Evolutionary conservation across 495 filamentous ascomycete species (phyloP).

Genomic region (Glarea lozoyensis): DNA sequence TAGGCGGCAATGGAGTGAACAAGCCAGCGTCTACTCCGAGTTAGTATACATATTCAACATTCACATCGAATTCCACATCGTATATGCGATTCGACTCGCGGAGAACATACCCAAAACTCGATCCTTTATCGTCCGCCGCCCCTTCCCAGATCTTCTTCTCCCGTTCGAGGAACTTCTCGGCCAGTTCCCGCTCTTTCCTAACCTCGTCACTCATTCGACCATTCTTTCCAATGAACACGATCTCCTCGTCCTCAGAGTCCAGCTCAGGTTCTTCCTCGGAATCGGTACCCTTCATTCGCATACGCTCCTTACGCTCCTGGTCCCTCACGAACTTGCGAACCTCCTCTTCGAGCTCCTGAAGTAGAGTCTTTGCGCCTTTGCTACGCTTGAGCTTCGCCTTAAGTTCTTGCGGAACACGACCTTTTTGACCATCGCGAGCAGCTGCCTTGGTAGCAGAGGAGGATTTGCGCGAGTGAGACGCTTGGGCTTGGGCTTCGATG

Average conservation of each 20-base stretch:
- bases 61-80: background rate
- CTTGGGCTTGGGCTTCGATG: slow-evolving; percentile 32
- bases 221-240: slow-evolving; percentile 82
- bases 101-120: slow-evolving; percentile 69
- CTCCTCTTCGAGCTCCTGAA: slow-evolving; percentile 57
- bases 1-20: slow-evolving; percentile 89
- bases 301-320: slow-evolving; percentile 29
- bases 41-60: background rate
- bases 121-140: slow-evolving; percentile 60
- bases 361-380: slow-evolving; percentile 56
- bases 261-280: slow-evolving; percentile 42
- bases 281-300: slow-evolving; percentile 27
- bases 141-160: slow-evolving; percentile 76
- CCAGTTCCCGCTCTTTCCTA: slow-evolving; percentile 22
- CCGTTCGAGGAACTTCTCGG: slow-evolving; percentile 43
- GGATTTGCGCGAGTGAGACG: no score
- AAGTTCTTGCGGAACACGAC: slow-evolving; percentile 51
- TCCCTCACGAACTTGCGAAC: slow-evolving; percentile 51
- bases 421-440: slow-evolving; percentile 32
- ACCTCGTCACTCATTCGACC: slow-evolving; percentile 59
- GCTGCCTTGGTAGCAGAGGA: slow-evolving; percentile 24
- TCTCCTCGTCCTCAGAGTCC: slow-evolving; percentile 74
- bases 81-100: no score
- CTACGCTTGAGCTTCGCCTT: slow-evolving; percentile 59
- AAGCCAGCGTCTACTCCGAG: slow-evolving; percentile 65